These are phyloP conservation scores for Agrostemma githago DNA, from an alignment of 148 eudicot species.

Conservation along the genomic window DNA sequence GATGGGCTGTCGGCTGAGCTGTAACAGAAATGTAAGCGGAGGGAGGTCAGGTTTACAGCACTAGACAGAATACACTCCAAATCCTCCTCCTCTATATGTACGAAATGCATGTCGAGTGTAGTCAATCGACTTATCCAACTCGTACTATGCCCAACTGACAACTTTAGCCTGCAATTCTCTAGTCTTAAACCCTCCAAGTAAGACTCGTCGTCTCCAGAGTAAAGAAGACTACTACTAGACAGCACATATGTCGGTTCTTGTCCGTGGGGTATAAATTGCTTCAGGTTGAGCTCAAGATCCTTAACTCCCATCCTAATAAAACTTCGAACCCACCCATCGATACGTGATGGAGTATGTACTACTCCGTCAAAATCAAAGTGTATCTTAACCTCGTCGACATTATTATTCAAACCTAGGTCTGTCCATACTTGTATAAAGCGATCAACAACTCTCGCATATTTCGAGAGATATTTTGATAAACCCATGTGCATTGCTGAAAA, in stretches of 20 bases:
- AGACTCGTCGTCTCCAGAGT: not conserved
- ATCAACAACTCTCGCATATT: slow-evolving; percentile 11
- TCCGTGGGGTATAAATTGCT: too few relatives aligned
- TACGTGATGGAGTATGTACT: not conserved
- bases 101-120: not conserved
- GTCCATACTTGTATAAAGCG: slow-evolving; percentile 5
- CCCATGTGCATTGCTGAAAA: too few relatives aligned
- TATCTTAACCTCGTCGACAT: not conserved
- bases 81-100: not conserved
- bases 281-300: not conserved
- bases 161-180: not conserved
- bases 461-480: not conserved
- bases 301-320: not conserved
- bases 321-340: slow-evolving; percentile 1
- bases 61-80: not conserved
- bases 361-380: not conserved
- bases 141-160: not conserved
- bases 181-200: not conserved
- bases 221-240: not conserved
- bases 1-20: not conserved
- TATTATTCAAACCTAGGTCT: not conserved
- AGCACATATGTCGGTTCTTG: not conserved
- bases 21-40: not conserved
- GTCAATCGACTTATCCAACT: slow-evolving; percentile 9
- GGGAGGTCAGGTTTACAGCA: slow-evolving; percentile 10